Percentiles rank a stretch among this genome's conserved stretches.
Evolutionary conservation across 371 early-diverging fungal genomes (phyloP).

Genomic region (Mucor velutinosus): DNA sequence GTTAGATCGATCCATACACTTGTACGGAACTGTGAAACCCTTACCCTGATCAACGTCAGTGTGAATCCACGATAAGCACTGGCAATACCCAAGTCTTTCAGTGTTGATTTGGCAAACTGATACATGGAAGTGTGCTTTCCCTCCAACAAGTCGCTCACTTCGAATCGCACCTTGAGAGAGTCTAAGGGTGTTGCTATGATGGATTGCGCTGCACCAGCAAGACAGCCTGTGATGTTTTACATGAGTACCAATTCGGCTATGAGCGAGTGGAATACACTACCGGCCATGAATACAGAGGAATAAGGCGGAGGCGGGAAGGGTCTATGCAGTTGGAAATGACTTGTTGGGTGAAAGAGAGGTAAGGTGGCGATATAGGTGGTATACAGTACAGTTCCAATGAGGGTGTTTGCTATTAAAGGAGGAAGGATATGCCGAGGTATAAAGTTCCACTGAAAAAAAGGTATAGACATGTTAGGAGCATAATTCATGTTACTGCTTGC

Average conservation of each 20-base stretch:
- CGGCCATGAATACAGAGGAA: constrained; percentile 59
- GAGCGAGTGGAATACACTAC: constrained; percentile 11
- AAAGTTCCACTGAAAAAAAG: constrained; percentile 56
- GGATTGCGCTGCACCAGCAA: constrained; percentile 77
- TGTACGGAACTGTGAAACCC: background rate
- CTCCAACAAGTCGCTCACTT: constrained; percentile 72
- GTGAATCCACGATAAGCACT: constrained; percentile 75
- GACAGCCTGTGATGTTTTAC: constrained; percentile 43
- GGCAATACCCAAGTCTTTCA: constrained; percentile 62
- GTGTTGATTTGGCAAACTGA: constrained; percentile 63
- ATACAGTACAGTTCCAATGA: constrained; percentile 72
- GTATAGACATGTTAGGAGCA: background rate
- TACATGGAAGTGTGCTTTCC: constrained; percentile 76
- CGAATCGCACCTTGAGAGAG: constrained; percentile 74
- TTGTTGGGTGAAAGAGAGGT: constrained; percentile 61
- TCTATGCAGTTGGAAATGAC: constrained; percentile 55
- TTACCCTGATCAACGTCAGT: constrained; percentile 66
- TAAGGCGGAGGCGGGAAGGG: constrained; percentile 65
- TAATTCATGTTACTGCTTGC: background rate
- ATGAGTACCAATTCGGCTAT: background rate
- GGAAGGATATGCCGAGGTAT: constrained; percentile 75
- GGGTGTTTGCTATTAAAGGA: constrained; percentile 73
- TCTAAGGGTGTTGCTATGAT: constrained; percentile 77
- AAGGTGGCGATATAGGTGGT: constrained; percentile 61
- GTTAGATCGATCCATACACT: background rate